Evolutionary conservation across 352 stramenopile genomes (phyloP), one percentile per base, ranked within the genome.

Genomic region (Phytophthora sp.): DNA sequence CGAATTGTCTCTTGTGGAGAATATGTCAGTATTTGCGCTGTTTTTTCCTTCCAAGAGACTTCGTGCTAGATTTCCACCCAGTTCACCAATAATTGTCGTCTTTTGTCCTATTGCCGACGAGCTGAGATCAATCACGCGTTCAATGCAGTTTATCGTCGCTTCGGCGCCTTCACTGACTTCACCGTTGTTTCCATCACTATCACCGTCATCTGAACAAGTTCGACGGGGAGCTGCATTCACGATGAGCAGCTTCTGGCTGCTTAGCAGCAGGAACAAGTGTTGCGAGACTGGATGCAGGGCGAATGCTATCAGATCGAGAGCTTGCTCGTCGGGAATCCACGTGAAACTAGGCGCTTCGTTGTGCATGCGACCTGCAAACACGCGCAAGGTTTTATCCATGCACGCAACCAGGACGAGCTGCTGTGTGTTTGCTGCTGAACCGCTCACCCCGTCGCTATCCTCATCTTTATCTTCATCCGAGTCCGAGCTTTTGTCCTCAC

Each of bases 251-350:
- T 80, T 77, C 20, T 91, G 76, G 29, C 74, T 89, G 30, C 79
- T 77, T 8, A 90, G 71, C 18, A 93, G 23, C 12, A 93, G 57
- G 27, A 87, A 88, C 8, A 93, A 70, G 16, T 83, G 77, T 7
- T 76, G 62, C 2, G 61, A 70, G 8, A 75, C 54, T 1, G 80
- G 65, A 45, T 93, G 75, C n/a, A 90, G 71, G n/a, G 80, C 66
- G 23, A 91, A 79, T 2, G 79, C 82, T 20, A 84, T 70, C 24
- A 93, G 71, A 51, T 91, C 80, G 1, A 88, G 69, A 16, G 76
- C 57, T 27, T 76, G 57, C n/a, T 90, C 81, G 35, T 91, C 82
- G 0, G 84, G 84, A 45, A 88, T 90, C 80, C 81, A 93, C 55
- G 82, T 89, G 53, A 88, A 89, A 26, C 65, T 79, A 24, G 84